Evolutionary conservation across 768 basidiomycete species (phyloP).

Genomic region (Lactarius hengduanensis): DNA sequence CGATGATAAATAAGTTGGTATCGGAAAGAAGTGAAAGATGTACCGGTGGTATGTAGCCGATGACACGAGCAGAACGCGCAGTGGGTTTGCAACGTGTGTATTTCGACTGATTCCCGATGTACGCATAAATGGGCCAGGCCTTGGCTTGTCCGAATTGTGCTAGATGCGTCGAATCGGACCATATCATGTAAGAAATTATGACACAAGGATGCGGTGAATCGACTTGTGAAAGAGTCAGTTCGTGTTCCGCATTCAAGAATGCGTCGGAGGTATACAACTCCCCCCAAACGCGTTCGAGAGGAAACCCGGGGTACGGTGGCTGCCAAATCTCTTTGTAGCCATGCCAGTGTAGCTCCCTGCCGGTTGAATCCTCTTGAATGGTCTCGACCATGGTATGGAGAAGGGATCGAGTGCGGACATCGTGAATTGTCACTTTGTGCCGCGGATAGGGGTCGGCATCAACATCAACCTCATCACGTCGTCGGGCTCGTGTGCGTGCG

Average conservation of each 20-base stretch:
- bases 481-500: too few species aligned
- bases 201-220: conserved; percentile 28
- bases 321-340: conserved; percentile 29
- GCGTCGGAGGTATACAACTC: conserved; percentile 4
- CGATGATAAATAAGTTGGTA: too few species aligned
- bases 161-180: conserved; percentile 32
- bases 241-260: not conserved
- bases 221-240: not conserved
- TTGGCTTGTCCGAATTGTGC: conserved; percentile 30
- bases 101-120: conserved; percentile 31
- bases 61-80: conserved; percentile 26
- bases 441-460: too few species aligned
- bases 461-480: too few species aligned
- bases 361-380: too few species aligned
- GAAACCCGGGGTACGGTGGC: conserved; percentile 11
- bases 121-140: conserved; percentile 32
- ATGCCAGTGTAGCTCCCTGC: too few species aligned
- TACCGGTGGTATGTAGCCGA: conserved; percentile 30
- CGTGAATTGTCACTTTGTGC: too few species aligned
- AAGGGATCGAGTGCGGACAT: too few species aligned
- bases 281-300: not conserved
- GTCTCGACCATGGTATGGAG: too few species aligned
- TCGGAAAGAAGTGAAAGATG: too few species aligned
- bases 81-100: conserved; percentile 17
- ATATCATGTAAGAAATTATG: conserved; percentile 21